Conservation (phyloP, 2,329 filamentous ascomycete species). For the Penicillium sumatraense region DNA sequence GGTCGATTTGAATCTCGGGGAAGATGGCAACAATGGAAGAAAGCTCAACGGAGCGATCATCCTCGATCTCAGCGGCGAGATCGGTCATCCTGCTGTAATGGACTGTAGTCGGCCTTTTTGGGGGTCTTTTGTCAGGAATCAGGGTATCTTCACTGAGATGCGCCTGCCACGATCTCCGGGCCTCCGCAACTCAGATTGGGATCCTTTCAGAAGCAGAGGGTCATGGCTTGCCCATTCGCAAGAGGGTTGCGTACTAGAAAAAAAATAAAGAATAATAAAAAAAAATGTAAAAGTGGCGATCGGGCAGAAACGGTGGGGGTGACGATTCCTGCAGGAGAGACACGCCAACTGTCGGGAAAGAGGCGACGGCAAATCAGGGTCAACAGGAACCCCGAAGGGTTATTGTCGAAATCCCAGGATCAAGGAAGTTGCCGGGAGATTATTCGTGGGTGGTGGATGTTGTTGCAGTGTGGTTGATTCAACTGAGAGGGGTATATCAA, state of each 20-base stretch:
- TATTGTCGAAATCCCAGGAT: conserved; percentile 7
- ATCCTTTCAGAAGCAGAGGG: conserved; percentile 1
- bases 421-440: conserved; percentile 15
- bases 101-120: background rate
- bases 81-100: conserved; percentile 40
- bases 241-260: conserved; percentile 2
- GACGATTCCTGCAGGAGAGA: conserved; percentile 1
- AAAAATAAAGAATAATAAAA: background rate
- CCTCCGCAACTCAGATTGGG: background rate
- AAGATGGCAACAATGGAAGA: conserved; percentile 65
- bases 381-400: background rate
- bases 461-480: background rate
- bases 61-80: conserved; percentile 47
- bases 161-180: conserved; percentile 2
- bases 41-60: conserved; percentile 65
- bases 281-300: conserved; percentile 14
- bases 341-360: background rate
- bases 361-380: background rate
- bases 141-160: conserved; percentile 10
- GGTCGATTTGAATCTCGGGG: conserved; percentile 61
- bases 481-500: conserved; percentile 28
- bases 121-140: conserved; percentile 2
- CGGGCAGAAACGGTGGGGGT: conserved; percentile 14
- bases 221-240: conserved; percentile 15
- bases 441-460: conserved; percentile 12